These are phyloP conservation scores for Jasminum sambac DNA, from an alignment of 257 asterid species.

Conservation along the genomic window DNA sequence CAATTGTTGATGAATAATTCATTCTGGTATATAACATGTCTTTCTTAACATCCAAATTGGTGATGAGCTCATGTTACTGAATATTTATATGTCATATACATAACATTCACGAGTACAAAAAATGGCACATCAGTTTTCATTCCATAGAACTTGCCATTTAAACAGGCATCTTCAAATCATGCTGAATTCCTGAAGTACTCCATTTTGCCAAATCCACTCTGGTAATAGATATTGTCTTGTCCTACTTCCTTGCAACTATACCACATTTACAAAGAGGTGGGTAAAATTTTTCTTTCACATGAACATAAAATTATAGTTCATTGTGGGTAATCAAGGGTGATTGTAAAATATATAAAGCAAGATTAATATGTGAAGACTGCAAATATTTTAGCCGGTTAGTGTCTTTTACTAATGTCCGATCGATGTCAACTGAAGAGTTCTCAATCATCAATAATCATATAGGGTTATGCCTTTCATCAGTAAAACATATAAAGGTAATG, in stretches of 20 bases:
- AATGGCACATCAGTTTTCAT: neutral
- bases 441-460: neutral
- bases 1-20: neutral
- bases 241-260: neutral
- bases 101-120: neutral
- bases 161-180: neutral
- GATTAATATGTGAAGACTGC: neutral
- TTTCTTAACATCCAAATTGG: too few species aligned
- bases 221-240: neutral
- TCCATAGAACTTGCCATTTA: neutral
- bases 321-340: constrained; percentile 2
- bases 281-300: neutral
- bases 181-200: neutral
- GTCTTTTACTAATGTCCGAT: neutral
- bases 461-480: neutral
- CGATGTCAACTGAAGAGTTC: neutral
- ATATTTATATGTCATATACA: too few species aligned
- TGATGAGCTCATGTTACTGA: neutral
- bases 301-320: neutral
- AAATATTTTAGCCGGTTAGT: neutral
- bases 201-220: too few species aligned
- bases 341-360: constrained; percentile 9
- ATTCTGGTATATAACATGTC: neutral
- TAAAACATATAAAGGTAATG: neutral
- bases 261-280: neutral